These are phyloP conservation scores for Crithidia fasciculata DNA, from an alignment of 208 protist species.

Conservation along the genomic window DNA sequence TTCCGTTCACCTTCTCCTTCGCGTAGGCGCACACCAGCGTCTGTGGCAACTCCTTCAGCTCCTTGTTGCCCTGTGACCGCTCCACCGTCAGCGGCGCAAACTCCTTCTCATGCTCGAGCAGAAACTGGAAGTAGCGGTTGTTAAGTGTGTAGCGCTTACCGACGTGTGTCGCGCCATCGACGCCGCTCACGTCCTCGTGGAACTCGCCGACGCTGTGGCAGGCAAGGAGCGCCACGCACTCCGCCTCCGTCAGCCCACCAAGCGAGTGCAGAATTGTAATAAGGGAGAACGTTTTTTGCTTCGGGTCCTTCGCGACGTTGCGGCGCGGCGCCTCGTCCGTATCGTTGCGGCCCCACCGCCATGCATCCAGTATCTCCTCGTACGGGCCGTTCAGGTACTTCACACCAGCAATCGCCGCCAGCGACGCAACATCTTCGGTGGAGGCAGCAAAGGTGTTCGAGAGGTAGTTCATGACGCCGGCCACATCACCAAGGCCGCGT, in stretches of 20 bases:
- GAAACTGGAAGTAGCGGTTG: constrained; percentile 80
- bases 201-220: constrained; percentile 89
- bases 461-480: constrained; percentile 72
- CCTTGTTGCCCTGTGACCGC: constrained; percentile 79
- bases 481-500: constrained; percentile 72
- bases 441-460: constrained; percentile 47
- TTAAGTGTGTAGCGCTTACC: constrained; percentile 75
- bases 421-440: constrained; percentile 73
- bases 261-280: constrained; percentile 62
- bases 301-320: constrained; percentile 41
- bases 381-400: constrained; percentile 76
- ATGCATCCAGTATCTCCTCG: constrained; percentile 50
- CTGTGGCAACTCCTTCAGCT: constrained; percentile 55
- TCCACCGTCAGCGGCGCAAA: constrained; percentile 60
- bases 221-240: constrained; percentile 84
- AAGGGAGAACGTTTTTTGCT: constrained; percentile 44
- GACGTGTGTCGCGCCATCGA: constrained; percentile 71
- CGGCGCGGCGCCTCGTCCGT: constrained; percentile 56
- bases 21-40: constrained; percentile 63
- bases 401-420: constrained; percentile 72
- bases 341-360: constrained; percentile 88
- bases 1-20: constrained; percentile 31
- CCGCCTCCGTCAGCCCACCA: constrained; percentile 73
- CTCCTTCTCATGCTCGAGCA: constrained; percentile 70
- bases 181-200: constrained; percentile 82